A percentile compares a stretch with the other conserved stretches of the same genome.
These are phyloP conservation scores for Penicillium lagena DNA, from an alignment of 495 filamentous ascomycete species.

Conservation along the genomic window DNA sequence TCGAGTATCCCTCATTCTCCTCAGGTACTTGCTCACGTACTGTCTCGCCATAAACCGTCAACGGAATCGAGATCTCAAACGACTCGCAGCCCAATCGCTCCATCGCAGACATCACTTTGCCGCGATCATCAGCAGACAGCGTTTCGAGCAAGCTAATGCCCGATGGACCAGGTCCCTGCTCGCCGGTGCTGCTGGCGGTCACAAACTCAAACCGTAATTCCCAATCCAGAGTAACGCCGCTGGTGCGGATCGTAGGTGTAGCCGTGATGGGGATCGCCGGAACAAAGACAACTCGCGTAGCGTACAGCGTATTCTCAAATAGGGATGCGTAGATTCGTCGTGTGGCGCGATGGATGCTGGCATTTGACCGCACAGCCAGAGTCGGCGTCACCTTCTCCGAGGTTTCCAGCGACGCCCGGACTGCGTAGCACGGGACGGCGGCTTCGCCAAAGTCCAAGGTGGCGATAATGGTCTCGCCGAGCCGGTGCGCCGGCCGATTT, in stretches of 20 bases:
- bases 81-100: conserved; percentile 77
- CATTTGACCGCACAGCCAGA: conserved; percentile 75
- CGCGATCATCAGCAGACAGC: conserved; percentile 66
- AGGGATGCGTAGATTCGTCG: conserved; percentile 68
- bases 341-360: conserved; percentile 79
- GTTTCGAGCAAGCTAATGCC: conserved; percentile 41
- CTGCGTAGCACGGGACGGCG: conserved; percentile 70
- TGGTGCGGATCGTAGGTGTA: conserved; percentile 86
- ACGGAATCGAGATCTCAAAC: conserved; percentile 80
- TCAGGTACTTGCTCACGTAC: conserved; percentile 36
- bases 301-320: conserved; percentile 75
- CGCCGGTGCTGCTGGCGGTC: conserved; percentile 43
- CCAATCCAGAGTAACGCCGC: conserved; percentile 79
- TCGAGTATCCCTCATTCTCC: conserved; percentile 41
- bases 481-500: conserved; percentile 81
- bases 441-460: conserved; percentile 74
- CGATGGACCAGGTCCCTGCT: conserved; percentile 23
- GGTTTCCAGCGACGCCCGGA: conserved; percentile 71
- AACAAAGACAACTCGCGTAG: conserved; percentile 68
- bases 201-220: conserved; percentile 85
- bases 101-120: conserved; percentile 60
- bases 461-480: conserved; percentile 79
- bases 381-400: conserved; percentile 69
- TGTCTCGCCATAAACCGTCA: conserved; percentile 75
- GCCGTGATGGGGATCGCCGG: conserved; percentile 73